Evolutionary conservation across 139 green algal species (phyloP), one percentile per base, ranked within the genome.

Genomic region (Picochlorum sp.): DNA sequence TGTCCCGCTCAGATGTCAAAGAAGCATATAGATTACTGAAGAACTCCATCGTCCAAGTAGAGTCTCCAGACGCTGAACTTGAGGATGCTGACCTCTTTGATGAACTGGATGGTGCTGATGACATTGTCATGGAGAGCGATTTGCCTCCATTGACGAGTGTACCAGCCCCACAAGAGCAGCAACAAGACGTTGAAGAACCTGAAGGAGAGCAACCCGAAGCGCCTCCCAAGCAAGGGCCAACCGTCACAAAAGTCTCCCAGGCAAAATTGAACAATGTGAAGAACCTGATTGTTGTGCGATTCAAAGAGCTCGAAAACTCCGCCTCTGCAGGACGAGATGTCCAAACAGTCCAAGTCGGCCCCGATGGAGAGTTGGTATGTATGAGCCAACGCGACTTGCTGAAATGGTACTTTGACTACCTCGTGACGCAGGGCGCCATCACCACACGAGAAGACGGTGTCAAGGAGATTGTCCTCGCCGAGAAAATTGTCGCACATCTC

Each of bases 11-110:
- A 13, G 74, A 90, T 70, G 87, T 93, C 13, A 45, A 49, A 20
- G 56, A 67, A 45, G 83, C 88, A 15, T 79, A 74, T 68, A 77
- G 83, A 15, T 73, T 97, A 56, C 75, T 96, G 6, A 85, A 88
- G 67, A 84, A 90, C n/a, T 95, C 82, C 41, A 92, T 97, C 77
- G 81, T 97, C 45, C 86, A 80, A 49, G 76, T 96, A 4, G 89
- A 94, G 68, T 63, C 82, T 45, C 63, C 60, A 10, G 89, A 95
- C 71, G 73, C 86, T 62, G 76, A 90, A 23, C 67, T 96, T 51
- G 89, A 88, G 4, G 85, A 83, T 6, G 74, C 72, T 2, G 82
- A 76, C 14, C 67, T 49, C 23, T 59, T 61, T 44, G 68, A 74
- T 47, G 78, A 81, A 20, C 47, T 57, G 26, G 64, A 69, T n/a